Conservation (phyloP, 1,139 yeast species). For the Lodderomyces oxycetoniae region DNA sequence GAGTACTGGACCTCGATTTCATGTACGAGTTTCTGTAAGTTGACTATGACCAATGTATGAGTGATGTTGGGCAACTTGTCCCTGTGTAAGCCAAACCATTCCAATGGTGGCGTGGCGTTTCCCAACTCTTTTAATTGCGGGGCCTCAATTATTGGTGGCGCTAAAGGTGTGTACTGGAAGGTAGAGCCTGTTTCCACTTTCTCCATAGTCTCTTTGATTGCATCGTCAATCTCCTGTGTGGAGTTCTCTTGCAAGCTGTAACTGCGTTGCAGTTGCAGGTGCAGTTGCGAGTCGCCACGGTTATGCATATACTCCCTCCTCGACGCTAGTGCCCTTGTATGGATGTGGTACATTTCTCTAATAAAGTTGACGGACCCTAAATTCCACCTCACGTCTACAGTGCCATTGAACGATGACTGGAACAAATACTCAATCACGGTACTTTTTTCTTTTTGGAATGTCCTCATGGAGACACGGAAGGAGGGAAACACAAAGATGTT, state of each 20-base stretch:
- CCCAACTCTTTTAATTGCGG: conserved; percentile 90
- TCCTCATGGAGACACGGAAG: conserved; percentile 67
- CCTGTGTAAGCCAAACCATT: conserved; percentile 94
- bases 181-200: conserved; percentile 60
- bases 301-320: conserved; percentile 29
- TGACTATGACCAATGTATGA: conserved; percentile 71
- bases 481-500: conserved; percentile 76
- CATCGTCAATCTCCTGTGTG: conserved; percentile 38
- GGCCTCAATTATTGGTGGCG: conserved; percentile 77
- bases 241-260: conserved; percentile 17
- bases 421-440: conserved; percentile 61
- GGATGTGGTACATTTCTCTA: conserved; percentile 79
- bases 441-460: conserved; percentile 52
- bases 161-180: conserved; percentile 59
- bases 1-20: conserved; percentile 54
- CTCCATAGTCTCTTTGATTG: conserved; percentile 54
- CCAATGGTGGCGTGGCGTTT: conserved; percentile 95
- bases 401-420: conserved; percentile 75
- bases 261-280: conserved; percentile 15
- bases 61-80: conserved; percentile 79
- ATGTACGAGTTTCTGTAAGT: conserved; percentile 66
- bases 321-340: conserved; percentile 41
- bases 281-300: conserved; percentile 9
- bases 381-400: conserved; percentile 91
- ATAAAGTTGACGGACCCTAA: conserved; percentile 88